phyloP scores from a whole-genome alignment of 2,329 filamentous ascomycete genomes.

The Fusarium sp. region DNA sequence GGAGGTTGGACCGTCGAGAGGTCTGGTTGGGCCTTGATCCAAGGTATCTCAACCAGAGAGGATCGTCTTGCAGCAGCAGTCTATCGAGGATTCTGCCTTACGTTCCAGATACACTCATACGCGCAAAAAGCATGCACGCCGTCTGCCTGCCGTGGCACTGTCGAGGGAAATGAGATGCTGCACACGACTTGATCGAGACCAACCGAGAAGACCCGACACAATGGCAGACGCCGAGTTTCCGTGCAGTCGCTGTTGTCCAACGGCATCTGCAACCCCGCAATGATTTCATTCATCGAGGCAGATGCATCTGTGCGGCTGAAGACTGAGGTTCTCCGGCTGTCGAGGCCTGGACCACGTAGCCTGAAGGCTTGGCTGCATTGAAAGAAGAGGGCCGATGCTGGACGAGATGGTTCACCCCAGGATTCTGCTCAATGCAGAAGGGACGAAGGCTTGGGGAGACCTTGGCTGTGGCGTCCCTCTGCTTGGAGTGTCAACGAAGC shows the following conservation, averaged over 20 bases:
- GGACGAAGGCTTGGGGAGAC: slow-evolving; percentile 32
- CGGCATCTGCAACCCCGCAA: slow-evolving; percentile 15
- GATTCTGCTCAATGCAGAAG: slow-evolving; percentile 23
- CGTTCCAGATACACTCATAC: neutral
- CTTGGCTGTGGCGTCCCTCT: slow-evolving; percentile 20
- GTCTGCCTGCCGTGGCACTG: slow-evolving; percentile 1
- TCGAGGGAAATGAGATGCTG: slow-evolving; percentile 5
- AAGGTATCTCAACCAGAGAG: neutral
- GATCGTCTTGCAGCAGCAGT: slow-evolving; percentile 11
- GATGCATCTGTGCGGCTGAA: slow-evolving; percentile 4
- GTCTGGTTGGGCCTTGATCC: neutral
- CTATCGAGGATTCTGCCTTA: neutral
- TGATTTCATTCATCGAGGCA: slow-evolving; percentile 14
- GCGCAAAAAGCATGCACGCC: slow-evolving; percentile 7
- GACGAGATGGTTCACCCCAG: slow-evolving; percentile 26
- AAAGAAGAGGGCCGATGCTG: slow-evolving; percentile 13
- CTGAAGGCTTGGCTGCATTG: slow-evolving; percentile 28
- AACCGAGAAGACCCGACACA: slow-evolving; percentile 36
- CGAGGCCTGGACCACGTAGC: slow-evolving; percentile 3
- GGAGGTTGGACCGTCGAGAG: neutral
- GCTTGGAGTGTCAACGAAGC: slow-evolving; percentile 11
- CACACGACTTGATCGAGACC: slow-evolving; percentile 9
- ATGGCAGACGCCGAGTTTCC: slow-evolving; percentile 21
- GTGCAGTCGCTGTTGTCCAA: slow-evolving; percentile 1
- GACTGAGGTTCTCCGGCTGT: slow-evolving; percentile 16